These are phyloP conservation scores for Hordeum marinum DNA, from an alignment of 176 grass and related monocot species.

Conservation along the genomic window DNA sequence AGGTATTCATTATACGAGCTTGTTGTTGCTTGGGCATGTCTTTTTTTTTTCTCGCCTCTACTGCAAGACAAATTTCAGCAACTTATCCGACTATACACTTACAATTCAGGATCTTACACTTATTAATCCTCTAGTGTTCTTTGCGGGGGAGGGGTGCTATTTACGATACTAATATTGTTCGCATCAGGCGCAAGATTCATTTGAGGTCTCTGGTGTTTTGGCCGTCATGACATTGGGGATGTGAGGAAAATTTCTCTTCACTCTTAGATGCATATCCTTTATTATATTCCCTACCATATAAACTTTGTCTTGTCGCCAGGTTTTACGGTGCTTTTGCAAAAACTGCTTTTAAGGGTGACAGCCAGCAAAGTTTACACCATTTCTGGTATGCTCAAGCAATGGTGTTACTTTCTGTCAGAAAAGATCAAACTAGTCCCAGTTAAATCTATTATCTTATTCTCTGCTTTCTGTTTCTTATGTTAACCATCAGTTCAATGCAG, in stretches of 20 bases:
- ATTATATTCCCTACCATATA: neutral
- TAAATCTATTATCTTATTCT: neutral
- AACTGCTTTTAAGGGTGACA: slow-evolving; percentile 96
- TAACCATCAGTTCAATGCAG: neutral
- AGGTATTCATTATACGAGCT: neutral
- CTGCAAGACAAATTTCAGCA: neutral
- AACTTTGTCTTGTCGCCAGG: slow-evolving; percentile 45
- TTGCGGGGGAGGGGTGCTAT: neutral
- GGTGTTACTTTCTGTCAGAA: neutral
- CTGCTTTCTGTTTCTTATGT: neutral
- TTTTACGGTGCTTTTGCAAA: slow-evolving; percentile 93
- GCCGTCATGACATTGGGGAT: slow-evolving; percentile 98
- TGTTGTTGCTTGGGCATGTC: neutral
- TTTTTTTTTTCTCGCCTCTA: neutral
- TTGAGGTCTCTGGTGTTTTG: slow-evolving; percentile 84
- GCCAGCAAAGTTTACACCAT: slow-evolving; percentile 88
- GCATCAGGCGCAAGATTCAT: slow-evolving; percentile 72
- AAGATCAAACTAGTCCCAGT: neutral
- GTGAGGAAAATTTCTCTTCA: slow-evolving; percentile 53
- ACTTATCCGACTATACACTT: no score
- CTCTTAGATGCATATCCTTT: slow-evolving; percentile 10
- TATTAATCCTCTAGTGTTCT: neutral
- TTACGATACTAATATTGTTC: slow-evolving; percentile 12
- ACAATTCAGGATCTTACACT: no score
- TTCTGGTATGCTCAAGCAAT: slow-evolving; percentile 66